Base-by-base conservation (phyloP, 2,329 filamentous ascomycete genomes). In the Exophiala aquamarina region DNA sequence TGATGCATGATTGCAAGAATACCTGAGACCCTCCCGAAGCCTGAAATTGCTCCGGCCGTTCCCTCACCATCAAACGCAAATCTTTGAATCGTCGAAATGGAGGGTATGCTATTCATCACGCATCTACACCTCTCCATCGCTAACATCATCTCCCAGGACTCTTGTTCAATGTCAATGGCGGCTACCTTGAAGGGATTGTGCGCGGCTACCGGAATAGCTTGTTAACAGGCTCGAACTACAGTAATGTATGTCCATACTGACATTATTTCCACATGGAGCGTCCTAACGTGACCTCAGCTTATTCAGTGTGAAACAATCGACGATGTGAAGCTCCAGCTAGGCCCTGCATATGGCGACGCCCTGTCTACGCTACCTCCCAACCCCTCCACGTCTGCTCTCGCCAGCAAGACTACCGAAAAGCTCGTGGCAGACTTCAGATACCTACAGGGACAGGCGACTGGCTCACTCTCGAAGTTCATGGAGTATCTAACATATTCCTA, bases 401-500 rank as follows among this genome's bases (percentile, higher is more conserved):
- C 93, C 51, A 83, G 88, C 61, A 96, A 93, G 76, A 93, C 93
- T 45, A 96, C 93, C 62, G 93, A 98, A 68, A 98, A 98, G 76
- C 84, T 98, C 57, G 92, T 98, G 56, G 86, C 91, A 58, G 93
- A 98, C 70, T 98, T 98, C 70, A 86, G 90, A 65, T 98, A 98
- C 69, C 79, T 98, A 36, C 89, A 94, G 60, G 90, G 91, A 54
- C 95, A 98, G 66, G 88, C 92, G 20, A 89, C 89, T 2, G 93
- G 93, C 13, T 89, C 90, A 1, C 82, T 96, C 29, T 86, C 91
- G 54, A 90, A 89, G 66, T 98, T 98, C 70, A 90, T 98, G 82
- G 90, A 97, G 70, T 98, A 95, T 70, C 77, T 98, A 52, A 98
- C 93, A 1, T 98, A 98, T 68, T 92, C 91, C 54, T 98, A 98